phyloP scores from a whole-genome alignment of 108 stramenopile species.

The Skeletonema costatum region DNA sequence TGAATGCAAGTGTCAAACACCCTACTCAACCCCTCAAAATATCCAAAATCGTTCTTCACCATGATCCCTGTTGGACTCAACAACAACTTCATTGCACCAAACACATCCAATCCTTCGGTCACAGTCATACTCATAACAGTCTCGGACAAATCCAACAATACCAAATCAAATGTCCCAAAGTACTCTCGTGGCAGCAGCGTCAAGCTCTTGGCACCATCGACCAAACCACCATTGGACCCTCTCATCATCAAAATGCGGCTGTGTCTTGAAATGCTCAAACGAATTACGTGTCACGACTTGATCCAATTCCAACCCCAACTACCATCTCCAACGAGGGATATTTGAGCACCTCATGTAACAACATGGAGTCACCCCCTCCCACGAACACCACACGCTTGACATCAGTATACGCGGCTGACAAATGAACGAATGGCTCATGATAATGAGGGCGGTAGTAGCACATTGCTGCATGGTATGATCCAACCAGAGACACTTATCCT shows the following conservation, averaged over 20 bases:
- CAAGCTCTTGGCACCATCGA: conserved; percentile 83
- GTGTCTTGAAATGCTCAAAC: conserved; percentile 77
- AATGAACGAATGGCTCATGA: conserved; percentile 80
- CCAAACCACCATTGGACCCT: conserved; percentile 93
- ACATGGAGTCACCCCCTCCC: conserved; percentile 89
- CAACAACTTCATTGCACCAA: conserved; percentile 70
- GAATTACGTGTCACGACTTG: conserved; percentile 68
- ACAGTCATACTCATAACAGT: conserved; percentile 78
- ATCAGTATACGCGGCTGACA: conserved; percentile 72
- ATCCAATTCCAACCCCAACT: conserved; percentile 86
- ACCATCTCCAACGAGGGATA: conserved; percentile 77
- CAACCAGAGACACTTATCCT: conserved; percentile 70
- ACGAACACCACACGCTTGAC: conserved; percentile 74
- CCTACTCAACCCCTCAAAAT: conserved; percentile 64
- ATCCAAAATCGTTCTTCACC: conserved; percentile 79
- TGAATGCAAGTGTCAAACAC: conserved; percentile 64
- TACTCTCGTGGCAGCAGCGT: conserved; percentile 78
- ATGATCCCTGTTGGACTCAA: conserved; percentile 79
- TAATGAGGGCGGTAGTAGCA: conserved; percentile 79
- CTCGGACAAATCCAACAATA: conserved; percentile 83
- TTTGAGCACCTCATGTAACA: conserved; percentile 82
- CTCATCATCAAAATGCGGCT: conserved; percentile 81
- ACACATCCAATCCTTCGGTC: conserved; percentile 70
- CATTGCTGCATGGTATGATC: conserved; percentile 78
- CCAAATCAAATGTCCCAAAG: conserved; percentile 85